Evolutionary conservation across 148 eudicot species (phyloP), one percentile per base, ranked within the genome.

Genomic region (Camellia lanceoleosa): DNA sequence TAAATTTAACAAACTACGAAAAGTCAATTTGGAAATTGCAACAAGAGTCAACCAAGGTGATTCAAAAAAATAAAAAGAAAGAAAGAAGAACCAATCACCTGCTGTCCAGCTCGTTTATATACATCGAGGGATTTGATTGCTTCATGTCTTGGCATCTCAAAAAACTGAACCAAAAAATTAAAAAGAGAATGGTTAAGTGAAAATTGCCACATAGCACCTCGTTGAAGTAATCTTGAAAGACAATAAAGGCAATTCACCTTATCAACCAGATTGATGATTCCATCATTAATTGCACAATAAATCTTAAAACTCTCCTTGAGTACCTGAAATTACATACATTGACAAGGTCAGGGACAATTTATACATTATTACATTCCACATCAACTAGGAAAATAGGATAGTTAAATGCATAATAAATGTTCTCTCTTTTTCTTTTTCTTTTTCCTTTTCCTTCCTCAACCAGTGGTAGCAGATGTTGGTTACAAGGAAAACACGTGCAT

Each of bases 61-160:
- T 56, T 56, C 73, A 16, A 58, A 6, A 74, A 1, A 58, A 6
- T 59, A 1, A n/a, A 42, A 30, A 16, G 0, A 8, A 60, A 55
- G 52, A 67, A 41, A 8, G 1, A 67, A 67, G 38, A 49, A 38
- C 66, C 51, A 77, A 73, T 74, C 71, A 96, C 99, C 98, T 96
- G 99, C 85, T 92, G 98, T 41, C 99, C 95, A 82, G 98, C 99
- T 84, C 97, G 86, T 88, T 87, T 91, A 80, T 96, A 96, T 12
- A 96, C 85, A 84, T 94, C 99, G 49, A 96, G 91, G 61, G 99
- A 95, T 84, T 91, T 96, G 18, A 91, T 85, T 54, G 99, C 99
- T 88, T 96, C 99, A 81, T 96, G 99, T 81, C 98, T 92, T 81
- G 99, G 97, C 99, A 96, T 94, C 88, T 96, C 99, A 85, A 96